These are phyloP conservation scores for Nicotiana obtusifolia DNA, from an alignment of 257 asterid genomes.

Conservation along the genomic window DNA sequence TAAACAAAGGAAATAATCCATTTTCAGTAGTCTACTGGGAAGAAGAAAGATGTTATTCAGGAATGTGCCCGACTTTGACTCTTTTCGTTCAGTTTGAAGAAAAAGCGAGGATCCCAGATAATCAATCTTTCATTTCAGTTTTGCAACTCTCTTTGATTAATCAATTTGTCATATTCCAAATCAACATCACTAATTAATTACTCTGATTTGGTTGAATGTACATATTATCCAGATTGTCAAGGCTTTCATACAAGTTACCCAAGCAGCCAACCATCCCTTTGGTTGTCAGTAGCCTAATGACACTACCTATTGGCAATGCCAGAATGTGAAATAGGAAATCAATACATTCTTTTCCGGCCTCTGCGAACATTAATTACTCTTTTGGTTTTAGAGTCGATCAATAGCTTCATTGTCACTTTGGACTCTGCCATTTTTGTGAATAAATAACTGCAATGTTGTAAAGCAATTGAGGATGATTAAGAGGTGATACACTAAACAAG, in stretches of 20 bases:
- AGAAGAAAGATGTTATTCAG: too few species aligned
- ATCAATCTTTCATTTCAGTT: too few species aligned
- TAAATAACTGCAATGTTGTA: neutral
- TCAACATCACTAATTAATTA: too few species aligned
- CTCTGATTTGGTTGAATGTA: neutral
- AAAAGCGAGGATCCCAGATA: too few species aligned
- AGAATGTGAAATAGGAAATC: constrained; percentile 4
- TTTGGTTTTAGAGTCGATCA: neutral
- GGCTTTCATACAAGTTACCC: neutral
- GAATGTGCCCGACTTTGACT: too few species aligned
- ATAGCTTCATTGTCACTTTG: neutral
- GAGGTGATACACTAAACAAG: too few species aligned
- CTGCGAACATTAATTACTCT: neutral
- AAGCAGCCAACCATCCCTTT: neutral
- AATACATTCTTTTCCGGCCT: neutral
- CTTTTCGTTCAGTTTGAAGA: too few species aligned
- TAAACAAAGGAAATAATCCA: too few species aligned
- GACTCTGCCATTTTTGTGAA: neutral
- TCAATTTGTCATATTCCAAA: too few species aligned
- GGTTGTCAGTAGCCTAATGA: neutral
- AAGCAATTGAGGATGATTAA: too few species aligned
- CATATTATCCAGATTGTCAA: neutral
- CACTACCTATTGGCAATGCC: neutral
- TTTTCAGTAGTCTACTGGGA: too few species aligned
- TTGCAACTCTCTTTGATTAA: too few species aligned